Percentiles rank a stretch among this genome's conserved stretches.
These are phyloP conservation scores for Malus domestica DNA, from an alignment of 306 rosid species.

Conservation along the genomic window ASM211411v1 NC_041803.1:1319001-1319500, in stretches of 20 bases:
- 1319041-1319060: too few species aligned
- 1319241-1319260: neutral
- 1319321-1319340: neutral
- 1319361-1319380: conserved; percentile 2
- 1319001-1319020: neutral
- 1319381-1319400: neutral
- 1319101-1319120: neutral
- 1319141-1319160: neutral
- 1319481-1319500: neutral
- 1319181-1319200: neutral
- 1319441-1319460: too few species aligned
- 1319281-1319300: neutral
- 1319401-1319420: neutral
- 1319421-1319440: neutral
- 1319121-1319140: neutral
- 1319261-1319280: neutral
- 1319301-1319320: neutral
- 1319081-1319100: neutral
- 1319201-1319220: neutral
- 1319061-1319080: too few species aligned
- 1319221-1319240: neutral
- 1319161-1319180: neutral
- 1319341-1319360: neutral
- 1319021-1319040: too few species aligned
- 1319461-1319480: too few species aligned